Conservation (phyloP, 352 stramenopile species). For the Globisporangium nunn region DNA sequence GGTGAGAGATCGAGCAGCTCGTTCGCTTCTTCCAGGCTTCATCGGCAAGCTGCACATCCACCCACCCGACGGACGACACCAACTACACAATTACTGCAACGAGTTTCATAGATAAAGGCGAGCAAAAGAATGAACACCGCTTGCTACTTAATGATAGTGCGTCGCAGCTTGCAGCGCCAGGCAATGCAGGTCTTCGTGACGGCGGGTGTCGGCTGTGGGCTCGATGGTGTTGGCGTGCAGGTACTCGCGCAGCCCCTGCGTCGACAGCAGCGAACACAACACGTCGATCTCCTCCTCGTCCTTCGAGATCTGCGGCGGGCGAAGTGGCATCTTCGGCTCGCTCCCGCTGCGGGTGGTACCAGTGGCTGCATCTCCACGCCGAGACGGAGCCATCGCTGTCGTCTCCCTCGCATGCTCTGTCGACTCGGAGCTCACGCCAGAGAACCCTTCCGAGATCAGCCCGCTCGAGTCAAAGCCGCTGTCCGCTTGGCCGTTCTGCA, state of each 20-base stretch:
- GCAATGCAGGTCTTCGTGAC: constrained; percentile 66
- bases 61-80: not conserved
- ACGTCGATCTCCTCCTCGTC: constrained; percentile 57
- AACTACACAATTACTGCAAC: not conserved
- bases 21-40: too few relatives aligned
- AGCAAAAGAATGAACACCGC: not conserved
- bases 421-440: constrained; percentile 1
- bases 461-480: constrained; percentile 11
- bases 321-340: constrained; percentile 2
- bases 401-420: not conserved
- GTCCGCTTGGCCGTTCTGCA: constrained; percentile 54
- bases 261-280: constrained; percentile 79
- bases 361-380: constrained; percentile 14
- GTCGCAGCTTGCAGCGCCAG: constrained; percentile 42
- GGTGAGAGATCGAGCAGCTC: not conserved
- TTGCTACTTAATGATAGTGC: not conserved
- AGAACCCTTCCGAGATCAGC: constrained; percentile 31
- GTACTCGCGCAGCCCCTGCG: constrained; percentile 53
- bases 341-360: constrained; percentile 13
- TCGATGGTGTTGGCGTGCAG: constrained; percentile 58
- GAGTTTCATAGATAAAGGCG: not conserved
- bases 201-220: constrained; percentile 15
- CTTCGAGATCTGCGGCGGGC: constrained; percentile 9
- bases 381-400: constrained; percentile 9
- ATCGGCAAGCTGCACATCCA: too few relatives aligned